phyloP scores from a whole-genome alignment of 805 yeast species.

The Yamadazyma insecticola region DNA sequence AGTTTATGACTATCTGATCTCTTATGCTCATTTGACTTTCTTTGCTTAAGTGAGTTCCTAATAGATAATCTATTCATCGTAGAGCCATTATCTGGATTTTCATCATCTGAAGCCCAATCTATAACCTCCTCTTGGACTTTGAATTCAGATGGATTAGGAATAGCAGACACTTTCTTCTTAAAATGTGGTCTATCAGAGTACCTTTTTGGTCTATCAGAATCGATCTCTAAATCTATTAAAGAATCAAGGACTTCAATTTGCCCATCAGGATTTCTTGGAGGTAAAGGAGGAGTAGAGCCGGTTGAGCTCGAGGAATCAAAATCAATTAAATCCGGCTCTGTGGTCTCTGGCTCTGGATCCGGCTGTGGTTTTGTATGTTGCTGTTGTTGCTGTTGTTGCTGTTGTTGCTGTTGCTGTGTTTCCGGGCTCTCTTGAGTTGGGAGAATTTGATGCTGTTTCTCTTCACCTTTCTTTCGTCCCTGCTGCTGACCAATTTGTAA shows the following conservation, averaged over 20 bases:
- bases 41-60: conserved; percentile 31
- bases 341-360: conserved; percentile 3
- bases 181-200: conserved; percentile 18
- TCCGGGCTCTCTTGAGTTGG: too few species aligned
- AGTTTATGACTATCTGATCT: conserved; percentile 20
- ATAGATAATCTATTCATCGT: conserved; percentile 38
- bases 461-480: too few species aligned
- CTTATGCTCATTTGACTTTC: conserved; percentile 22
- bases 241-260: conserved; percentile 11
- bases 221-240: conserved; percentile 23
- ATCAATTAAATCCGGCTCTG: conserved; percentile 29
- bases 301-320: conserved; percentile 30
- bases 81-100: conserved; percentile 31
- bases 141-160: conserved; percentile 24
- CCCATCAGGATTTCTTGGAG: conserved; percentile 2
- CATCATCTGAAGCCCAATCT: conserved; percentile 45
- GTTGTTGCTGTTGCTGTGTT: too few species aligned
- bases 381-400: conserved; percentile 1
- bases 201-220: conserved; percentile 6
- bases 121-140: conserved; percentile 40
- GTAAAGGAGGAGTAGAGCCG: conserved; percentile 5
- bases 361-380: neutral
- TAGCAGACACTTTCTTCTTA: conserved; percentile 28
- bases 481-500: too few species aligned
- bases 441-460: too few species aligned